phyloP scores from a whole-genome alignment of 306 rosid species.

The Gynostemma pentaphyllum region DNA sequence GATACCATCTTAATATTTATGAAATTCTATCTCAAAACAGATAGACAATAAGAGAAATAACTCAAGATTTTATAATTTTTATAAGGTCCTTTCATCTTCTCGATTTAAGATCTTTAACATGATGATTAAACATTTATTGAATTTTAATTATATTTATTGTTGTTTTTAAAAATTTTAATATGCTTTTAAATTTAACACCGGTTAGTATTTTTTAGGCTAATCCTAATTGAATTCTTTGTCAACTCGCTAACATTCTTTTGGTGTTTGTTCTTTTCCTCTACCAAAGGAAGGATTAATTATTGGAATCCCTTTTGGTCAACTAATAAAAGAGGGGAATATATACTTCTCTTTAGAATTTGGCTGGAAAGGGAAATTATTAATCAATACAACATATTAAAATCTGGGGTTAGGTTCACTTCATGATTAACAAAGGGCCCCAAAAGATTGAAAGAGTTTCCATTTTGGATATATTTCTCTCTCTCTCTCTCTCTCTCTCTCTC shows the following conservation, averaged over 20 bases:
- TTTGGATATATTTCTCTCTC: background rate
- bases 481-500: background rate
- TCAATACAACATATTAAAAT: background rate
- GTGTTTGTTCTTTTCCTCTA: no score
- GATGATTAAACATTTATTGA: no score
- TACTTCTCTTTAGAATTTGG: constrained; percentile 16
- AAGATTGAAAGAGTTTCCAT: constrained; percentile 21
- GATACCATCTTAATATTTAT: no score
- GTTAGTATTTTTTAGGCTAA: background rate
- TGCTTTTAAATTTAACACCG: no score
- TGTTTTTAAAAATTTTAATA: no score
- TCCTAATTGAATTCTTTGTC: background rate
- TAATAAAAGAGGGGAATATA: background rate
- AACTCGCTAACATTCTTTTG: background rate
- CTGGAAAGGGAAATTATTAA: constrained; percentile 13
- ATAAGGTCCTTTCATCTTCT: no score
- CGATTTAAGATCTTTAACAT: no score
- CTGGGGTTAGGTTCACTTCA: constrained; percentile 31
- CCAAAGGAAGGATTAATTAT: background rate
- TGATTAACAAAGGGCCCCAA: constrained; percentile 38
- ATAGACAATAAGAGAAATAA: no score
- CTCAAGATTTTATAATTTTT: no score
- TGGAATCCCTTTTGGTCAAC: background rate
- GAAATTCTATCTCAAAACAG: no score
- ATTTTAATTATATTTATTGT: background rate